phyloP scores from a whole-genome alignment of 805 yeast genomes.

The Pichia nanzhaoensis region DNA sequence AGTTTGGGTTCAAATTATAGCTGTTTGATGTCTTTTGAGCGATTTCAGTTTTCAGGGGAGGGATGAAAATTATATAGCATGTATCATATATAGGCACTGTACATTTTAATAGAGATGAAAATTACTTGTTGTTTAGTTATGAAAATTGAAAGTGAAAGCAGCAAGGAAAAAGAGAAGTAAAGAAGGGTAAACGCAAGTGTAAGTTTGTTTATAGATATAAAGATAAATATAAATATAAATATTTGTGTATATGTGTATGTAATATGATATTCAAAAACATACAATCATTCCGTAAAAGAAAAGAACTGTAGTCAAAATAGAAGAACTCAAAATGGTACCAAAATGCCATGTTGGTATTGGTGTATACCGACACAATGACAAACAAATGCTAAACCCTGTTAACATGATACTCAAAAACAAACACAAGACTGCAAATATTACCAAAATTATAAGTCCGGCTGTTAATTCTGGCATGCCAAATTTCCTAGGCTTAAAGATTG shows the following conservation, averaged over 20 bases:
- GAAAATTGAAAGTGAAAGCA: too few species aligned
- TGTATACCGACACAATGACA: conserved; percentile 36
- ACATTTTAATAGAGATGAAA: too few species aligned
- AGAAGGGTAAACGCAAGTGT: too few species aligned
- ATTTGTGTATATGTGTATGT: too few species aligned
- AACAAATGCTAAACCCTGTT: conserved; percentile 37
- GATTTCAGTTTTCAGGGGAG: too few species aligned
- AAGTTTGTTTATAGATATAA: not conserved
- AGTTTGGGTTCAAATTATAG: conserved; percentile 24
- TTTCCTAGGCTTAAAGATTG: conserved; percentile 16
- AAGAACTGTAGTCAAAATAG: conserved; percentile 34
- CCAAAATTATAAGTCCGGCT: conserved; percentile 22
- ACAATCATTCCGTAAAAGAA: conserved; percentile 36
- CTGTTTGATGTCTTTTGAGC: not conserved
- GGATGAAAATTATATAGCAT: too few species aligned
- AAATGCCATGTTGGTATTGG: conserved; percentile 38
- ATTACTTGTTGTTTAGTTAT: too few species aligned
- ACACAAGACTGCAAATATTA: conserved; percentile 35
- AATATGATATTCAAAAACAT: conserved; percentile 12
- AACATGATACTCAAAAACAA: conserved; percentile 33
- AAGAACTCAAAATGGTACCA: conserved; percentile 35
- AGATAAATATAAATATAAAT: too few species aligned
- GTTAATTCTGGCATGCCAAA: conserved; percentile 9
- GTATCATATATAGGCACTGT: too few species aligned
- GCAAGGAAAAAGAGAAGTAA: too few species aligned